These are phyloP conservation scores for Baeospora myosura DNA, from an alignment of 1,284 basidiomycete genomes.

Conservation along the genomic window DNA sequence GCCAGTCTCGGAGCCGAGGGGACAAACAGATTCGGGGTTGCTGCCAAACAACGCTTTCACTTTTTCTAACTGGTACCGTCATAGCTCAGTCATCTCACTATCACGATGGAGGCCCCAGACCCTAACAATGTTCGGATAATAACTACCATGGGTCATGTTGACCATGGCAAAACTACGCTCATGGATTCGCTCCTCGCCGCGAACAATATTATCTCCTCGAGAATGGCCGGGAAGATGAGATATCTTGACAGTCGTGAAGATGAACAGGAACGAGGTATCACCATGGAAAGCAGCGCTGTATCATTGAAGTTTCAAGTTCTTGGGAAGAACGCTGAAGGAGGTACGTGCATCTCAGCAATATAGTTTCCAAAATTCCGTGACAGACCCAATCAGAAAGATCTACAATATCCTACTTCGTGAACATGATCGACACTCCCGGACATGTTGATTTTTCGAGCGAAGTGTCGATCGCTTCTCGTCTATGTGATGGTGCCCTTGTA, in stretches of 20 bases:
- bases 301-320: conserved; percentile 79
- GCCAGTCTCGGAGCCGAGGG: too few species aligned
- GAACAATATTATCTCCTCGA: conserved; percentile 93
- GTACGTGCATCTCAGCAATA: conserved; percentile 19
- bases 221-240: conserved; percentile 94
- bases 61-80: too few species aligned
- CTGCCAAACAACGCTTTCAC: too few species aligned
- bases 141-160: conserved; percentile 79
- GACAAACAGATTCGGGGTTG: too few species aligned
- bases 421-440: conserved; percentile 98
- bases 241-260: conserved; percentile 96
- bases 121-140: conserved; percentile 64
- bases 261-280: conserved; percentile 96
- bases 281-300: conserved; percentile 97
- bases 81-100: too few species aligned
- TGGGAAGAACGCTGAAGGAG: conserved; percentile 41
- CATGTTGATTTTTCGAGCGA: conserved; percentile 99
- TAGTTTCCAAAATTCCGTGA: conserved; percentile 17
- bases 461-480: conserved; percentile 87
- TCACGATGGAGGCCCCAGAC: conserved; percentile 37
- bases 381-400: conserved; percentile 38
- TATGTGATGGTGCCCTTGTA: conserved; percentile 94
- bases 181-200: conserved; percentile 95
- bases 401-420: conserved; percentile 69
- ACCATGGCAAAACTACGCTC: conserved; percentile 92